phyloP scores from a whole-genome alignment of 1,284 basidiomycete genomes.

The Ustilago vetiveriae region DNA sequence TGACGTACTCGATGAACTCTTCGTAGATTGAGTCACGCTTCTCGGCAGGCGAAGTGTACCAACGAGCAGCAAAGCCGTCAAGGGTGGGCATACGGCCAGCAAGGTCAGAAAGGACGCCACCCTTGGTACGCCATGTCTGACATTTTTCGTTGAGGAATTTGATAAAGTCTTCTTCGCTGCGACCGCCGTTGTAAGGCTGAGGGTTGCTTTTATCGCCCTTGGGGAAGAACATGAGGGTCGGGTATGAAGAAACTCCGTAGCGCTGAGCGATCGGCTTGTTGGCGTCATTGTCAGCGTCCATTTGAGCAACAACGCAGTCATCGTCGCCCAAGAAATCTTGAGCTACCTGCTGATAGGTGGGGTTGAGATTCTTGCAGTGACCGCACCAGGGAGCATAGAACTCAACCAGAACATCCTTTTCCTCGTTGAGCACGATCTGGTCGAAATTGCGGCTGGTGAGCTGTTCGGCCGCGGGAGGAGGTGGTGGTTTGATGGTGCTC shows the following conservation, averaged over 20 bases:
- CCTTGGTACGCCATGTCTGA: conserved; percentile 81
- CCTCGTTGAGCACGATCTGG: conserved; percentile 79
- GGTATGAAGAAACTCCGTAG: conserved; percentile 79
- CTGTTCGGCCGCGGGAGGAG: conserved; percentile 77
- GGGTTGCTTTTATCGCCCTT: conserved; percentile 73
- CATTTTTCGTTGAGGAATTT: conserved; percentile 82
- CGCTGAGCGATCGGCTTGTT: conserved; percentile 80
- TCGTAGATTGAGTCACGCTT: conserved; percentile 73
- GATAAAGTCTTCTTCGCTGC: conserved; percentile 76
- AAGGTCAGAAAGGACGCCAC: conserved; percentile 81
- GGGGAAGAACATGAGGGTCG: conserved; percentile 89
- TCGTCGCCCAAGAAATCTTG: conserved; percentile 82
- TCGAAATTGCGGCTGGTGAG: conserved; percentile 84
- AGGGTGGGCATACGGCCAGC: conserved; percentile 84
- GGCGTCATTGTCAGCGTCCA: conserved; percentile 84
- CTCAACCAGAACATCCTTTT: conserved; percentile 94
- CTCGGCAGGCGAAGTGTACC: conserved; percentile 74
- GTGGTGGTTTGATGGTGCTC: conserved; percentile 83
- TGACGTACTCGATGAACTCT: conserved; percentile 70
- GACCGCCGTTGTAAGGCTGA: conserved; percentile 76
- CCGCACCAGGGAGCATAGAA: conserved; percentile 91
- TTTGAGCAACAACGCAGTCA: conserved; percentile 83
- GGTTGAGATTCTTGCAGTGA: conserved; percentile 91
- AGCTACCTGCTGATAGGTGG: conserved; percentile 89
- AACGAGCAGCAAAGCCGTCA: conserved; percentile 80